Base-by-base conservation (phyloP, 1,139 yeast species). In the Saccharomyces hybrid region DNA sequence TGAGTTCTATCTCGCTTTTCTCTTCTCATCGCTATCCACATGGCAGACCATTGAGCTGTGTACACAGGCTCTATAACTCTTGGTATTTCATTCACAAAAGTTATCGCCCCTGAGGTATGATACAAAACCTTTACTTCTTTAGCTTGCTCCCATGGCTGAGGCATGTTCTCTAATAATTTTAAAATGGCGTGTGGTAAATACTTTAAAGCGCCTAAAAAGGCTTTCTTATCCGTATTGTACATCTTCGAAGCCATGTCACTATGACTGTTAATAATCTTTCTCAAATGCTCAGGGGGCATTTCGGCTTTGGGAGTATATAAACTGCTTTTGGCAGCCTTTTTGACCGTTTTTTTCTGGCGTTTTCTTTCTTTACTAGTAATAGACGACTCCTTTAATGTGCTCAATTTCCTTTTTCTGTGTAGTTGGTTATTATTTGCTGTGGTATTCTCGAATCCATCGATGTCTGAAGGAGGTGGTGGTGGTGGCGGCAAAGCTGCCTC, bases 141-240 rank as follows among this genome's bases (percentile, higher is more conserved):
- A 1, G 80, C 75, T 57, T 82, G 81, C 69, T 95, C 98, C 99
- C 99, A 95, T 0, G 99, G 99, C 68, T 90, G 96, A 0, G 99
- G 99, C 93, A 95, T 93, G 64, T 90, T 91, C 66, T 95, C 99
- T 51, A 95, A 68, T 42, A 95, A 77, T 70, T 95, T 95, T 58
- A 90, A 71, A 1, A 91, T 81, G 0, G 99, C 97, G 72, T 93
- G 98, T 0, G 99, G 99, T 84, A 95, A 80, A 71, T 86, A 95
- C 71, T 91, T 93, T 57, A 95, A 75, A 0, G 98, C 93, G 0
- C 98, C 97, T 28, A 95, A 72, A 65, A 88, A 91, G 0, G 97
- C 82, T 55, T 95, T 76, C 67, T 91, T 91, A 65, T 93, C 98
- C 8, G 87, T 81, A n/a, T 95, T 85, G 48, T 88, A 87, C 59